These are phyloP conservation scores for Tephrocybe sp. DNA, from an alignment of 768 basidiomycete species.

Conservation along the genomic window DNA sequence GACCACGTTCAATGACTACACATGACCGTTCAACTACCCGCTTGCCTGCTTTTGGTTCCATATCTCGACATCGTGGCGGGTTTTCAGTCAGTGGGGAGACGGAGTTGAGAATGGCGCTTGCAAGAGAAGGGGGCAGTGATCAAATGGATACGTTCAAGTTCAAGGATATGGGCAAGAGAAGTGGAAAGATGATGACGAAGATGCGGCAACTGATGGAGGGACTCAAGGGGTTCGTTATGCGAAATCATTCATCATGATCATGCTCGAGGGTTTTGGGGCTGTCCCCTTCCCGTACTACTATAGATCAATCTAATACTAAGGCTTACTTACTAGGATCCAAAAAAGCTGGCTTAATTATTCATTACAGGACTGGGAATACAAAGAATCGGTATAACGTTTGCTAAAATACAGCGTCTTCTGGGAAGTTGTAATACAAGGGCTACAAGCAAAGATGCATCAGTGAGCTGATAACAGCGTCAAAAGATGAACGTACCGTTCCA, in stretches of 20 bases:
- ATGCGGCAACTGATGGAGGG: slow-evolving; percentile 14
- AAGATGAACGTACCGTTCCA: slow-evolving; percentile 47
- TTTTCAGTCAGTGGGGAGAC: slow-evolving; percentile 61
- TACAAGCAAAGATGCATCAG: slow-evolving; percentile 17
- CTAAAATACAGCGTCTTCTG: slow-evolving; percentile 41
- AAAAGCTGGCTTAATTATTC: no score
- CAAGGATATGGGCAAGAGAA: slow-evolving; percentile 17
- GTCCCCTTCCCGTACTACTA: no score
- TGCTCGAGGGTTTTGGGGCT: no score
- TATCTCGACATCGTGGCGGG: slow-evolving; percentile 27
- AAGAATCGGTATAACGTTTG: background rate
- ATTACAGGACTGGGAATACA: no score
- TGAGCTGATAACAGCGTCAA: background rate
- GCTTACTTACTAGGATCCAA: no score
- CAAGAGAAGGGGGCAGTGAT: slow-evolving; percentile 27
- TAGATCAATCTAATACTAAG: no score
- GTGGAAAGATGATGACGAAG: slow-evolving; percentile 11
- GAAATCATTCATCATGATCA: no score
- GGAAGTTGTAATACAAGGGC: slow-evolving; percentile 55
- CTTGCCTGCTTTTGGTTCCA: slow-evolving; percentile 25
- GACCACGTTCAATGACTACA: background rate
- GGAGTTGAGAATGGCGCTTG: slow-evolving; percentile 55
- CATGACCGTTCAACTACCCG: background rate
- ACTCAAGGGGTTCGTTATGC: slow-evolving; percentile 29
- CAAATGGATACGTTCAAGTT: slow-evolving; percentile 17